Percentiles rank a stretch among this genome's conserved stretches.
These are phyloP conservation scores for Uncinocarpus reesii DNA, from an alignment of 2,329 filamentous ascomycete genomes.

Conservation along the genomic window DNA sequence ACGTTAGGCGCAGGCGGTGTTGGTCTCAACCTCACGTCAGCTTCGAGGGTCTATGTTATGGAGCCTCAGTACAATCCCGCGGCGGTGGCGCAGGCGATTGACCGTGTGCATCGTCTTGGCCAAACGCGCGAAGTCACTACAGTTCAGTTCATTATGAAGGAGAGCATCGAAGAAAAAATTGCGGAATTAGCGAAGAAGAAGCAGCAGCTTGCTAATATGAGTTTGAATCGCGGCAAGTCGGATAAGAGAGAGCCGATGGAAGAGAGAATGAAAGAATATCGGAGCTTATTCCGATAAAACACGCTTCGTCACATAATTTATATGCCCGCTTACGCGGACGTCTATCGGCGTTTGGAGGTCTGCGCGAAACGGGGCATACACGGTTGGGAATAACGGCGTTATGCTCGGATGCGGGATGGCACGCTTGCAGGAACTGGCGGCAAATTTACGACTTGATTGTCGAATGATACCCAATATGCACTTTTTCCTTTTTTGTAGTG, in stretches of 20 bases:
- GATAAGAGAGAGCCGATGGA: constrained; percentile 54
- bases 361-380: background rate
- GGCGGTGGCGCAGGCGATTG: constrained; percentile 85
- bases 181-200: constrained; percentile 83
- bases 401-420: background rate
- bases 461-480: background rate
- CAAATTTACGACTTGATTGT: background rate
- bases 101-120: constrained; percentile 82
- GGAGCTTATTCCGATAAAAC: constrained; percentile 43
- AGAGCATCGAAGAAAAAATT: constrained; percentile 93
- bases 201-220: constrained; percentile 76
- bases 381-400: constrained; percentile 1
- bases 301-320: background rate
- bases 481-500: background rate
- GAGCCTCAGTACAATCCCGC: constrained; percentile 97
- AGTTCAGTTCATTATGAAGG: constrained; percentile 76
- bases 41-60: constrained; percentile 88
- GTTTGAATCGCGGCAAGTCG: constrained; percentile 58
- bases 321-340: background rate
- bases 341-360: background rate
- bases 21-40: constrained; percentile 79
- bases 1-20: constrained; percentile 88
- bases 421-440: background rate
- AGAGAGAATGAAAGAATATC: constrained; percentile 53
- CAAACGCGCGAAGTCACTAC: constrained; percentile 85